Base-by-base conservation (phyloP, 306 rosid genomes). In the Boehmeria nivea region DNA sequence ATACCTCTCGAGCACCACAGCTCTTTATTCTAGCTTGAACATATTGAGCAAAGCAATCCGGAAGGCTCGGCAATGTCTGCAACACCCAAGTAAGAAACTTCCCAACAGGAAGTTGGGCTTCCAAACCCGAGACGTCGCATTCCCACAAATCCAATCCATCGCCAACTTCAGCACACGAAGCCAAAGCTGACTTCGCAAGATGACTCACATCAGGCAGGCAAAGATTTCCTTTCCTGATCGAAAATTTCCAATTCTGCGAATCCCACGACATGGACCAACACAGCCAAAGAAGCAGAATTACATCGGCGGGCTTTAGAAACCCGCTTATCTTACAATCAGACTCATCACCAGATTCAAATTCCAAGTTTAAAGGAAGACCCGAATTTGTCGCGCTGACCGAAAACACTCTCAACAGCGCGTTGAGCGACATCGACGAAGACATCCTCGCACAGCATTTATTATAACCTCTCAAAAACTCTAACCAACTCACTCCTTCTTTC, bases 231-330 rank as follows among this genome's bases (percentile, higher is more conserved):
- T 70, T 73, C 64, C 59, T 62, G 10, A 56, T 55, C 0, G 68
- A 39, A 53, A 44, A 20, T 51, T 70, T 77, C 66, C 8, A 68
- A 59, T 54, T 69, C 47, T 82, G 69, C 68, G 61, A 53, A 71
- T 67, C 70, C 90, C 85, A 87, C 6, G 64, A 67, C 86, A 87
- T 70, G 70, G 48, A 72, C 98, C 95, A 90, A 74, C 91, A 90
- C 66, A 78, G 54, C 51, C 76, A 75, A 57, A 90, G 78, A 64
- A 90, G 83, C 71, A 80, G 28, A 24, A 68, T 57, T 54, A 87
- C 89, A 18, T 90, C 73, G 4, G 19, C 34, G 0, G 98, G 81
- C 65, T 56, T 57, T 70, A 90, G 69, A 47, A 59, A 70, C 6
- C 98, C 95, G 1, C 56, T 78, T 6, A 82, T 70, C 77, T 87